Percentiles rank a stretch among this genome's conserved stretches.
Evolutionary conservation across 1,284 basidiomycete genomes (phyloP).

Genomic region (Irpex sp.): DNA sequence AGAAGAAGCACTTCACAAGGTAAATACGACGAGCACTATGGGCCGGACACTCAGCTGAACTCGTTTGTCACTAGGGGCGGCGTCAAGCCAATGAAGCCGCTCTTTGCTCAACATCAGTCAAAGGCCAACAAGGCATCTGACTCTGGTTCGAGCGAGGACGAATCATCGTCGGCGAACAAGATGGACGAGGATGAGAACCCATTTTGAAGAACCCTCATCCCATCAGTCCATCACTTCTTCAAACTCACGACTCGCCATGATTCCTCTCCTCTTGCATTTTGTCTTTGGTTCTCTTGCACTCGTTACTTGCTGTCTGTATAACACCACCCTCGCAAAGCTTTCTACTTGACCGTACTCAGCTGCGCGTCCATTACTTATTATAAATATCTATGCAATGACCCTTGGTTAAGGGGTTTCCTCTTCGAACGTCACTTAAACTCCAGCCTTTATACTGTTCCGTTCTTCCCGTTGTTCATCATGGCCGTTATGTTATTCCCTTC

Average conservation of each 20-base stretch:
- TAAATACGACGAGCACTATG: constrained; percentile 31
- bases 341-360: constrained; percentile 12
- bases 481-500: not conserved
- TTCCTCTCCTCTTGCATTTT: constrained; percentile 2
- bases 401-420: not conserved
- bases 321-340: not conserved
- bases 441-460: not conserved
- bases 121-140: constrained; percentile 29
- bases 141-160: constrained; percentile 29
- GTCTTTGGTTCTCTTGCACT: not conserved
- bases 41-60: not conserved
- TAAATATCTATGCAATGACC: constrained; percentile 1
- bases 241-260: constrained; percentile 3
- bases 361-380: constrained; percentile 1
- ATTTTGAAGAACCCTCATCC: constrained; percentile 17
- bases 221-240: not conserved
- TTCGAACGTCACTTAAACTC: no score
- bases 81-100: constrained; percentile 49
- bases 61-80: constrained; percentile 27
- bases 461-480: not conserved
- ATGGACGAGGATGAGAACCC: constrained; percentile 28
- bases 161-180: constrained; percentile 14
- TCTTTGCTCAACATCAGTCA: constrained; percentile 39
- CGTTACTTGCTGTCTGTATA: constrained; percentile 2
- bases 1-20: constrained; percentile 91